Conservation (phyloP, 108 stramenopile genomes). For the Pseudonitzschia multiseries region DNA sequence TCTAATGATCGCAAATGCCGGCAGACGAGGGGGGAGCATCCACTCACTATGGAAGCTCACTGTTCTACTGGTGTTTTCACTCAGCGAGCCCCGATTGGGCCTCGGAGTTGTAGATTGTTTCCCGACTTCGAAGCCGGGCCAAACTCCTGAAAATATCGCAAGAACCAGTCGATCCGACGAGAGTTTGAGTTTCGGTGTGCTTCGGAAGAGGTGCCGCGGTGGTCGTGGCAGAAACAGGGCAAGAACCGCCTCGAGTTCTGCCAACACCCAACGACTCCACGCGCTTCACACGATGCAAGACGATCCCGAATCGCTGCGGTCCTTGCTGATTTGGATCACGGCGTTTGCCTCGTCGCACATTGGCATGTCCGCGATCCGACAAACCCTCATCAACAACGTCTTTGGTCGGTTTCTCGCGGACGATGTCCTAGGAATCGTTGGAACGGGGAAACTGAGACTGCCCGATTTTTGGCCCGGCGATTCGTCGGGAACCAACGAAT, state of each 20-base stretch:
- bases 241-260: not conserved
- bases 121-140: too few species aligned
- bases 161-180: too few species aligned
- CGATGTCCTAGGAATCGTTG: constrained; percentile 30
- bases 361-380: constrained; percentile 54
- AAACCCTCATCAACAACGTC: constrained; percentile 31
- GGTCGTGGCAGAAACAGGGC: not conserved
- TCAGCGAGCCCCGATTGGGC: not conserved
- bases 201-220: too few species aligned
- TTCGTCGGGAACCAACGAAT: constrained; percentile 30
- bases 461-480: constrained; percentile 61
- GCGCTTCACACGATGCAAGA: not conserved
- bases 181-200: too few species aligned
- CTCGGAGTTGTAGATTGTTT: not conserved
- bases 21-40: not conserved
- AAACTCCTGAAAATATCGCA: too few species aligned
- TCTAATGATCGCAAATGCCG: not conserved
- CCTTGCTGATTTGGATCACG: constrained; percentile 26
- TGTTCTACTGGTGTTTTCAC: not conserved
- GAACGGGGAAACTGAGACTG: constrained; percentile 38
- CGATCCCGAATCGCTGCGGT: not conserved
- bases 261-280: not conserved
- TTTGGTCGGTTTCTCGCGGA: constrained; percentile 32
- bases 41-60: not conserved
- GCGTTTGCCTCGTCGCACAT: constrained; percentile 59